Evolutionary conservation across 257 asterid species (phyloP).

Genomic region (Solanum piurae): DNA sequence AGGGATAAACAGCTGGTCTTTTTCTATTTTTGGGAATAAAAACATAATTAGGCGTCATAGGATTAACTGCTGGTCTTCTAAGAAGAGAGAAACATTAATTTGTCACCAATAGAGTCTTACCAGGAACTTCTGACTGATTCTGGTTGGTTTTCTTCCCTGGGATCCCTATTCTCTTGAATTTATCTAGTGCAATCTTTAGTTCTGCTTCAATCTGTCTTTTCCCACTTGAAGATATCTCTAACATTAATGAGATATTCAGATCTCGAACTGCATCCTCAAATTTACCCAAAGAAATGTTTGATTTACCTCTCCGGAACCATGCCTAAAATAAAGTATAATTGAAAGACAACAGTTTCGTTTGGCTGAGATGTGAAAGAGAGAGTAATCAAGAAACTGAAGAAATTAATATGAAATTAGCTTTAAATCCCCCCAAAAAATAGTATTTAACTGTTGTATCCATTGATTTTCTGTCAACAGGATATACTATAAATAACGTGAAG

Average conservation of each 20-base stretch:
- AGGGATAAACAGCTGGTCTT: not conserved
- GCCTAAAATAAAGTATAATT: conserved; percentile 35
- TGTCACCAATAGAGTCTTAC: not conserved
- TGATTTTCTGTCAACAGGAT: not conserved
- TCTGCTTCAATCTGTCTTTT: conserved; percentile 69
- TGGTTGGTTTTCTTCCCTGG: conserved; percentile 19
- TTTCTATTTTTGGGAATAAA: not conserved
- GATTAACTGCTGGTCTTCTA: not conserved
- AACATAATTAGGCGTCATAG: not conserved
- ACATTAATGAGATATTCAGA: conserved; percentile 46
- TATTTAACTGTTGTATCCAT: not conserved
- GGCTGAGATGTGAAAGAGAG: not conserved
- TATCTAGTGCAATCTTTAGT: conserved; percentile 24
- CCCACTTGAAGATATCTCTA: conserved; percentile 61
- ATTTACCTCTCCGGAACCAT: conserved; percentile 89
- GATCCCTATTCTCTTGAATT: conserved; percentile 16
- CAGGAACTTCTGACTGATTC: conserved; percentile 27
- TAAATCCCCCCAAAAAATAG: not conserved
- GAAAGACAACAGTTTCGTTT: not conserved
- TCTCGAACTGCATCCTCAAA: conserved; percentile 56
- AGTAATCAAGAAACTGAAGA: not conserved
- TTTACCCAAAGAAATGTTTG: conserved; percentile 62
- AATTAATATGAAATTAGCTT: not conserved
- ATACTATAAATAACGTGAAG: not conserved
- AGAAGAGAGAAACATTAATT: not conserved